Conservation (phyloP, 2,329 filamentous ascomycete species). For the Bipolaris oryzae region DNA sequence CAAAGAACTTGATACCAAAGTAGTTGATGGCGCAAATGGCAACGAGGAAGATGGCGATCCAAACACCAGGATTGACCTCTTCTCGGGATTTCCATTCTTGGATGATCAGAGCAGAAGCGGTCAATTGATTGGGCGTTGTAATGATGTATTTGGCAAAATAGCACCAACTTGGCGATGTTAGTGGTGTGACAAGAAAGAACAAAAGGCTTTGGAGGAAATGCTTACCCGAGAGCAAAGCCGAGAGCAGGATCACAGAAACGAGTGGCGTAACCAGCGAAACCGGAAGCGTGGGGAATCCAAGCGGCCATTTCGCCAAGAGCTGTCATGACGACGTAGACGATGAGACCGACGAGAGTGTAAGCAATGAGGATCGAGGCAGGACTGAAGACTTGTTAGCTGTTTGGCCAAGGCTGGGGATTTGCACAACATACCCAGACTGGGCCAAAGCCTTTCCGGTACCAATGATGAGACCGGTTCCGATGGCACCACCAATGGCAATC, state of each 20-base stretch:
- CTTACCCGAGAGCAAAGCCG: conserved; percentile 68
- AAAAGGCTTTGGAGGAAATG: not conserved
- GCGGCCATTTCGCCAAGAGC: conserved; percentile 84
- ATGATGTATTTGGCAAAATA: conserved; percentile 79
- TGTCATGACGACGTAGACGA: conserved; percentile 83
- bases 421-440: conserved; percentile 49
- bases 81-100: conserved; percentile 74
- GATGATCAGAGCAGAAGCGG: conserved; percentile 78
- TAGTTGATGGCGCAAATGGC: conserved; percentile 54
- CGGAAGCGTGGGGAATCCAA: conserved; percentile 77
- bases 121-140: conserved; percentile 82
- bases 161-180: conserved; percentile 57
- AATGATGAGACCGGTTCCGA: conserved; percentile 75
- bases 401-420: not conserved
- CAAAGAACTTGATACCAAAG: conserved; percentile 64
- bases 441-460: conserved; percentile 62
- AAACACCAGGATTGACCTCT: conserved; percentile 76
- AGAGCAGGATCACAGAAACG: conserved; percentile 81
- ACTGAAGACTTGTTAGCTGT: conserved; percentile 41
- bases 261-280: conserved; percentile 81
- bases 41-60: conserved; percentile 66
- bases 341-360: conserved; percentile 70
- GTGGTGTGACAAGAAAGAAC: not conserved
- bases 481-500: conserved; percentile 76
- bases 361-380: conserved; percentile 74